phyloP scores from a whole-genome alignment of 2,329 filamentous ascomycete species.

The Fusarium armeniacum region DNA sequence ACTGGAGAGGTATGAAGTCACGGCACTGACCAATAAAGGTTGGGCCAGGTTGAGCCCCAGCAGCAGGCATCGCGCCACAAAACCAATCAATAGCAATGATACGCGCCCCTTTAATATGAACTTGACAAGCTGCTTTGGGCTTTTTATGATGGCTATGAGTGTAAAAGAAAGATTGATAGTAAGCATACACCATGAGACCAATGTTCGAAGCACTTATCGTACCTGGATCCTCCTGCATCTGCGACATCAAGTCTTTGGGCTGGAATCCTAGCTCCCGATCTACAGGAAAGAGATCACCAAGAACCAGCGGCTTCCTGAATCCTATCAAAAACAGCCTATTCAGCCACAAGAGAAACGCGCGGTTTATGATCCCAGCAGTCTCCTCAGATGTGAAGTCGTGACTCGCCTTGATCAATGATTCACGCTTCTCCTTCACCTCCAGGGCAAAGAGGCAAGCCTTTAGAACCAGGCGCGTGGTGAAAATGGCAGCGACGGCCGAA shows the following conservation, averaged over 20 bases:
- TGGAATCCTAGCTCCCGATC: constrained; percentile 16
- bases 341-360: constrained; percentile 18
- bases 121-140: constrained; percentile 15
- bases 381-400: constrained; percentile 14
- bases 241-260: constrained; percentile 17
- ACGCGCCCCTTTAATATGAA: constrained; percentile 14
- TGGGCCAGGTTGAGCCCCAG: constrained; percentile 16
- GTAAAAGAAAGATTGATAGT: constrained; percentile 13
- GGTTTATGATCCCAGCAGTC: constrained; percentile 18
- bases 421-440: constrained; percentile 16
- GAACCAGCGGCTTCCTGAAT: constrained; percentile 15
- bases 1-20: constrained; percentile 17
- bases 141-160: constrained; percentile 14
- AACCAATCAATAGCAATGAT: constrained; percentile 17
- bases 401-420: constrained; percentile 16
- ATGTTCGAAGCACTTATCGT: constrained; percentile 12
- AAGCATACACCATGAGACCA: constrained; percentile 18
- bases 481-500: constrained; percentile 16
- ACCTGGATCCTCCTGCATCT: constrained; percentile 14
- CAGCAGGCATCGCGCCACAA: constrained; percentile 14
- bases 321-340: constrained; percentile 18
- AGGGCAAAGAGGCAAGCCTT: constrained; percentile 13
- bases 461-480: constrained; percentile 12
- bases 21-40: constrained; percentile 15
- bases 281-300: constrained; percentile 18